Base-by-base conservation (phyloP, 306 rosid species). In the Vigna reflexopilosa region DNA sequence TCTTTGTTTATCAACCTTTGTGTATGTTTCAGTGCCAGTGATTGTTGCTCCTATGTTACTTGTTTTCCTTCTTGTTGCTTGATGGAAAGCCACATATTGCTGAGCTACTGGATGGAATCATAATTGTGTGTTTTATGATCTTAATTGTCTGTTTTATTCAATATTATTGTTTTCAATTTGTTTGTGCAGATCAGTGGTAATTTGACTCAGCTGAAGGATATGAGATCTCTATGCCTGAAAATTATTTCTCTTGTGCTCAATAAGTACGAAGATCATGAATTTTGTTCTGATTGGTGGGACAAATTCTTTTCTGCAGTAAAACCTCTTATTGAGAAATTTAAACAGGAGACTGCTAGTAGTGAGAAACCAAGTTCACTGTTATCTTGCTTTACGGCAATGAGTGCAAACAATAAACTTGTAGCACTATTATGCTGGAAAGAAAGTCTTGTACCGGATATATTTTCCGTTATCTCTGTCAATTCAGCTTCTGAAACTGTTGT, bases 301-400 rank as follows among this genome's bases (percentile, higher is more conserved):
- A 80, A 84, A 42, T 95, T 95, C 91, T 95, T 95, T 68, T 48
- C 49, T 14, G 87, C 98, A 32, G 92, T 88, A 45, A 88, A 92
- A 71, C 85, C 91, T 2, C 81, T 91, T 86, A 78, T 95, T 14
- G 87, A 81, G 49, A 86, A 88, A 77, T 91, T 95, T 83, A 92
- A 88, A 82, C 92, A 85, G 79, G 98, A 92, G 85, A 88, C 91
- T 77, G 91, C 93, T 76, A 92, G 95, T 70, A 88, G 97, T 82
- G 93, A 92, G 87, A 95, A 90, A 70, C 98, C 98, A 49, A 92
- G 98, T 86, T 89, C 97, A 5, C 92, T 95, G 67, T 86, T 92
- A 40, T 89, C 97, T 82, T 90, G 98, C 87, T 95, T 95, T 89
- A 73, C 88, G 82, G 89, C 92, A 76, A 91, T 95, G 98, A 89